Evolutionary conservation across 2,329 filamentous ascomycete species (phyloP).

Genomic region (Aspergillus caelatus): DNA sequence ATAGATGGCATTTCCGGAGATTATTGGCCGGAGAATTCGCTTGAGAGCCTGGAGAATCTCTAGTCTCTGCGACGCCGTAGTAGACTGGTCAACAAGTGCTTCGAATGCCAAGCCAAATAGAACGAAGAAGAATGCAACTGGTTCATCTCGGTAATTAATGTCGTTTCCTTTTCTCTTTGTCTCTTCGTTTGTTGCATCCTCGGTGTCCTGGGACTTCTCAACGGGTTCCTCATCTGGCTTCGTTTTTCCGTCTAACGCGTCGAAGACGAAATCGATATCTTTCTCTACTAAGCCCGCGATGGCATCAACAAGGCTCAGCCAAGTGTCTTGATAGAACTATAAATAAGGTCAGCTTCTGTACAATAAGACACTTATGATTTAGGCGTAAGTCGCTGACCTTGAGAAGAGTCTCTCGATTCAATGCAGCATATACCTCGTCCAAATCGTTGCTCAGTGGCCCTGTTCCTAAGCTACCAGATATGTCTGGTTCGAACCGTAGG

Average conservation of each 20-base stretch:
- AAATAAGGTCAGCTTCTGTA: background rate
- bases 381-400: slow-evolving; percentile 50
- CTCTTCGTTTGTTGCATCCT: slow-evolving; percentile 21
- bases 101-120: slow-evolving; percentile 96
- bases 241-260: slow-evolving; percentile 85
- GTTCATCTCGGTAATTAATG: slow-evolving; percentile 97
- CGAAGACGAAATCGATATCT: slow-evolving; percentile 96
- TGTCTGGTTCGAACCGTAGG: slow-evolving; percentile 92
- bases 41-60: slow-evolving; percentile 89
- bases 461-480: slow-evolving; percentile 84
- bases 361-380: background rate
- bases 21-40: slow-evolving; percentile 91
- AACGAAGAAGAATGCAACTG: slow-evolving; percentile 98
- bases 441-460: slow-evolving; percentile 81
- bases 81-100: slow-evolving; percentile 80
- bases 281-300: slow-evolving; percentile 97
- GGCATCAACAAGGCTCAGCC: slow-evolving; percentile 94
- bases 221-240: slow-evolving; percentile 30
- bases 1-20: slow-evolving; percentile 95
- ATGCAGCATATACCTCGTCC: slow-evolving; percentile 89
- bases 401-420: slow-evolving; percentile 90
- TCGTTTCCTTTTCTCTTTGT: slow-evolving; percentile 65
- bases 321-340: slow-evolving; percentile 92
- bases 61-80: slow-evolving; percentile 74
- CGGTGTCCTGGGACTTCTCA: slow-evolving; percentile 23